These are phyloP conservation scores for Phlebiopsis gigantea DNA, from an alignment of 768 basidiomycete species.

Conservation along the genomic window DNA sequence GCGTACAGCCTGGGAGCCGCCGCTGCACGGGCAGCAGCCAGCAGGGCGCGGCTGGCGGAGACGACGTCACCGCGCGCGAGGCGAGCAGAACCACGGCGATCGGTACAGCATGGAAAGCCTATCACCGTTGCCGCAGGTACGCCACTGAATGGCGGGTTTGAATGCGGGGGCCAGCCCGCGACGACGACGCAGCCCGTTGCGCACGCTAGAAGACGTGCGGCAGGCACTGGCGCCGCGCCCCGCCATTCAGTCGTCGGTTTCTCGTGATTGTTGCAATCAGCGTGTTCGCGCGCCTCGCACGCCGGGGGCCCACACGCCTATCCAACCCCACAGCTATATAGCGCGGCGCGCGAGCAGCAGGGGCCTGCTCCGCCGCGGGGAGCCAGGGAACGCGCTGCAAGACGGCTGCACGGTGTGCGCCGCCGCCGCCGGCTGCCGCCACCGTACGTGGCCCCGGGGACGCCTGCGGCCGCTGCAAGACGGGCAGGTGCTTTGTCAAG, in stretches of 20 bases:
- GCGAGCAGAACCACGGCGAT: neutral
- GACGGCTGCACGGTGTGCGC: too few relatives aligned
- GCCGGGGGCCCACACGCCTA: neutral
- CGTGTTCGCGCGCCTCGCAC: neutral
- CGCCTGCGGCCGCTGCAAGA: neutral
- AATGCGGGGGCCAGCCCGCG: neutral
- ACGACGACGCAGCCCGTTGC: too few relatives aligned
- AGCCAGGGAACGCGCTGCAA: too few relatives aligned
- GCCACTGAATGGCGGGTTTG: neutral
- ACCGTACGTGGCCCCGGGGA: too few relatives aligned
- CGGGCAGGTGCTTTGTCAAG: neutral
- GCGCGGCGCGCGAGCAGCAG: neutral
- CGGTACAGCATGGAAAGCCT: slow-evolving; percentile 2
- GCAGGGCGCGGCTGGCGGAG: too few relatives aligned
- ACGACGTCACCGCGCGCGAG: too few relatives aligned
- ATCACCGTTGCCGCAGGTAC: neutral
- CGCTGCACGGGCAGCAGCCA: too few relatives aligned
- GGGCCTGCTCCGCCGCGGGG: too few relatives aligned
- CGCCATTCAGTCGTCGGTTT: slow-evolving; percentile 6
- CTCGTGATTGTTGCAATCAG: slow-evolving; percentile 11
- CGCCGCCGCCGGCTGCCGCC: too few relatives aligned
- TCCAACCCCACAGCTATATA: neutral
- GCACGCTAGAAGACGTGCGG: neutral
- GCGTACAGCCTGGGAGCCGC: too few relatives aligned
- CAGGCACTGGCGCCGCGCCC: neutral